Conservation (phyloP, 768 basidiomycete genomes). For the Tylopilus balloui region DNA sequence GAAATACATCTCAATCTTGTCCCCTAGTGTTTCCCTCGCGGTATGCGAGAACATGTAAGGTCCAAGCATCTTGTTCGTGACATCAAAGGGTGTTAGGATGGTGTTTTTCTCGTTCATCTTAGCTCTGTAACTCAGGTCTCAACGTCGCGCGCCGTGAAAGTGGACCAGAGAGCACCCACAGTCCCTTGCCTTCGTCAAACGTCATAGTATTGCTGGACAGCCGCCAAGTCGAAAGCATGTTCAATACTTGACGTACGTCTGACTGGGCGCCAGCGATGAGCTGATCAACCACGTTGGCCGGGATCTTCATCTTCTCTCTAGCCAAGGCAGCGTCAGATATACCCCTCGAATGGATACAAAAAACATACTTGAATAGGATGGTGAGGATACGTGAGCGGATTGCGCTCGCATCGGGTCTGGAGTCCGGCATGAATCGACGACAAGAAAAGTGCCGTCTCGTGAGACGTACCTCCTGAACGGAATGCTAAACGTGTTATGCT, state of each 20-base stretch:
- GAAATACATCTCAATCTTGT: slow-evolving; percentile 96
- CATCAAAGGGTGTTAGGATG: slow-evolving; percentile 87
- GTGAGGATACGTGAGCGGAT: slow-evolving; percentile 86
- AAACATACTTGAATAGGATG: slow-evolving; percentile 80
- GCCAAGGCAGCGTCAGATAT: neutral
- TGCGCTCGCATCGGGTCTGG: slow-evolving; percentile 71
- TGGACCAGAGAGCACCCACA: slow-evolving; percentile 49
- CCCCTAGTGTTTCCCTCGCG: slow-evolving; percentile 72
- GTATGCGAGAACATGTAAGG: slow-evolving; percentile 88
- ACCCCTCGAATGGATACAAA: neutral
- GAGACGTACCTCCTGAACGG: slow-evolving; percentile 67
- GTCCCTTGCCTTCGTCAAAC: slow-evolving; percentile 86
- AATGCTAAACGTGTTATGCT: slow-evolving; percentile 65
- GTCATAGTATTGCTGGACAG: slow-evolving; percentile 76
- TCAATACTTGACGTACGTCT: slow-evolving; percentile 94
- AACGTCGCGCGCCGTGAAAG: neutral
- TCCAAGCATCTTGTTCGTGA: slow-evolving; percentile 84
- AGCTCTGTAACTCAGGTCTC: slow-evolving; percentile 44
- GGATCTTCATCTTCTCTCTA: slow-evolving; percentile 93
- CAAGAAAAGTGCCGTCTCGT: neutral
- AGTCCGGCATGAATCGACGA: neutral
- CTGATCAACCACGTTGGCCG: slow-evolving; percentile 87
- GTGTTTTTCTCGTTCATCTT: slow-evolving; percentile 91
- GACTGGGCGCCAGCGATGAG: slow-evolving; percentile 86
- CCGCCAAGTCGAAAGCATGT: slow-evolving; percentile 98